Evolutionary conservation across 2,329 filamentous ascomycete species (phyloP), one percentile per base, ranked within the genome.

Genomic region (Aspergillus caelatus): DNA sequence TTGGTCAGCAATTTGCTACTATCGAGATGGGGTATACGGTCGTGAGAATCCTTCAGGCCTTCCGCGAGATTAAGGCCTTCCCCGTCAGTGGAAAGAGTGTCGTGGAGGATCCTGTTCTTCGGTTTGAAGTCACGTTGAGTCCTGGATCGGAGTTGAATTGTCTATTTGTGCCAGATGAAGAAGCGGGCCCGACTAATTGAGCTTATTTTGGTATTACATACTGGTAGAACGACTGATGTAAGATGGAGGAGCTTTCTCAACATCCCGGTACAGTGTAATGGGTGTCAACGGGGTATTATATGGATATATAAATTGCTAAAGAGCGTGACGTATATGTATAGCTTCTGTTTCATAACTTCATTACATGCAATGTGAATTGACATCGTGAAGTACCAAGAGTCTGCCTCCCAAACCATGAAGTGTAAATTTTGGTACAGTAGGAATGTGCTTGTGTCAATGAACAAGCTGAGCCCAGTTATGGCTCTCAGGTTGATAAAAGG

Each of bases 1-100:
- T 87, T 39, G 85, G 85, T 1, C 85, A 87, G 74, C 85, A 87
- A 64, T 87, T 88, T 74, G 85, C 85, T 4, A 81, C 84, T 73
- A 83, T 85, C 3, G 85, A 87, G 74, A 86, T 87, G 83, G 82
- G 81, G 0, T 87, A 82, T 60, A 81, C 79, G 0, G 69, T 82
- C 21, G 76, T 79, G 45, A 68, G 80, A 32, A 77, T 82, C 45
- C 64, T 82, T 67, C 79, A 82, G 68, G 72, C 74, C 55, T 82
- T 77, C 68, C 74, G 78, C 65, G 67, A 71, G 41, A 74, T 82
- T 61, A 59, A 75, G 34, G 77, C 75, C 4, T 58, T 77, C 26
- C 74, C 74, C 0, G 68, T 70, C 11, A 68, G 59, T n/a, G 75
- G 74, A 2, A 71, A 74, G 61, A 66, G 72, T n/a, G 61, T 61